phyloP scores from a whole-genome alignment of 345 rosid species.

The Linum tenue region DNA sequence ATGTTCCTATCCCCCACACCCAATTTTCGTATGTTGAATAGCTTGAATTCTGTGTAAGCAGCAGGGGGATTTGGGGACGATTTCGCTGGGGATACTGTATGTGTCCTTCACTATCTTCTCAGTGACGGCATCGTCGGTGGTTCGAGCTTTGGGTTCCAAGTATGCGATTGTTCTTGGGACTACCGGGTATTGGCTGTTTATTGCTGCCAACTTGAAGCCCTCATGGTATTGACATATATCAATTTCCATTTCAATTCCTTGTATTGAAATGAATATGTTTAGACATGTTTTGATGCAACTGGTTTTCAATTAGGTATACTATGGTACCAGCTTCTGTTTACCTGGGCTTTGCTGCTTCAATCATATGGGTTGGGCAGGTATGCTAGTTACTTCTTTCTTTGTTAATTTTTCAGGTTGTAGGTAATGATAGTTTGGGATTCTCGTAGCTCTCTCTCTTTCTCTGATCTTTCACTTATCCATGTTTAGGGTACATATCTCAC shows the following conservation, averaged over 20 bases:
- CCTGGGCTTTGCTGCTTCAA: constrained; percentile 85
- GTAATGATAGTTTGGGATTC: neutral
- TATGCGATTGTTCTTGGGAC: constrained; percentile 77
- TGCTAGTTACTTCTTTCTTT: constrained; percentile 9
- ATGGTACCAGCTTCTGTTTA: constrained; percentile 81
- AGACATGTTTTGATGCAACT: neutral
- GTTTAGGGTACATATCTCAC: constrained; percentile 85
- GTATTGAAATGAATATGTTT: neutral
- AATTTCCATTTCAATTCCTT: neutral
- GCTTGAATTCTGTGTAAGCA: constrained; percentile 12
- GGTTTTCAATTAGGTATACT: constrained; percentile 46
- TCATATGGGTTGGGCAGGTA: constrained; percentile 96
- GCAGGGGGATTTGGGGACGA: constrained; percentile 68
- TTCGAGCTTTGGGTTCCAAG: constrained; percentile 70
- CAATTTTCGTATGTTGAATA: neutral
- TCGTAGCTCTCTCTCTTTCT: too few species aligned
- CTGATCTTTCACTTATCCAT: too few species aligned
- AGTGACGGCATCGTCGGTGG: constrained; percentile 70
- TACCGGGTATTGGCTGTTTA: constrained; percentile 81
- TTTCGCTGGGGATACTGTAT: constrained; percentile 78
- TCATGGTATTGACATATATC: constrained; percentile 43
- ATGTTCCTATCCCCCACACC: neutral
- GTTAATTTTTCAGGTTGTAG: neutral
- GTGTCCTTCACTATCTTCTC: constrained; percentile 81
- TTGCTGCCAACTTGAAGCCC: constrained; percentile 79